Conservation (phyloP, 805 yeast genomes). For the Cyberlindnera petersonii region DNA sequence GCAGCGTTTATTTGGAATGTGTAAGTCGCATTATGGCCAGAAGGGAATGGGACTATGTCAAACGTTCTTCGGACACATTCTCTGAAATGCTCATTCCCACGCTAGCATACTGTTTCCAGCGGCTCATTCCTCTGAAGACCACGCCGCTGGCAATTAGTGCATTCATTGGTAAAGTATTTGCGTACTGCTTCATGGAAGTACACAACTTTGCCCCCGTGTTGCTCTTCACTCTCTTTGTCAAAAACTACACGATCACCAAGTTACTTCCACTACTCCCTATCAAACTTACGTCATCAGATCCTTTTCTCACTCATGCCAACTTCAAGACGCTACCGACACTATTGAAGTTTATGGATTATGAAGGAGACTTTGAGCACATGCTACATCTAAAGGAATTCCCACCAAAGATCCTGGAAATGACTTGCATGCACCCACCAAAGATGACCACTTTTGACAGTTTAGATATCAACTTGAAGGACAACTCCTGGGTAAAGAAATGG, state of each 20-base stretch:
- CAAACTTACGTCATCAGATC: not conserved
- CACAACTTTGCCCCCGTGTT: slow-evolving; percentile 49
- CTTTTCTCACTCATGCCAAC: not conserved
- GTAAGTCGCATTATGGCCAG: slow-evolving; percentile 14
- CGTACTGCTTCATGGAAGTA: slow-evolving; percentile 46
- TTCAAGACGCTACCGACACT: slow-evolving; percentile 13
- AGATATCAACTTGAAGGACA: slow-evolving; percentile 47
- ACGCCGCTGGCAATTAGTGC: slow-evolving; percentile 28
- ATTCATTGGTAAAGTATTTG: slow-evolving; percentile 61
- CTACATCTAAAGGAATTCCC: slow-evolving; percentile 4
- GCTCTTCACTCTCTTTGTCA: slow-evolving; percentile 52
- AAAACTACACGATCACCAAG: slow-evolving; percentile 40
- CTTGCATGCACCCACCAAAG: slow-evolving; percentile 38
- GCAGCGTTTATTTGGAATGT: slow-evolving; percentile 17
- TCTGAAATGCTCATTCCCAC: slow-evolving; percentile 6
- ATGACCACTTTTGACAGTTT: slow-evolving; percentile 30
- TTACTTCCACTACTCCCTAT: slow-evolving; percentile 6
- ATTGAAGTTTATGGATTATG: slow-evolving; percentile 12
- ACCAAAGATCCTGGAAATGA: slow-evolving; percentile 32
- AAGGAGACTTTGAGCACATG: slow-evolving; percentile 17
- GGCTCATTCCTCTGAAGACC: slow-evolving; percentile 17
- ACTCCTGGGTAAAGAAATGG: slow-evolving; percentile 60
- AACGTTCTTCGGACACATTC: slow-evolving; percentile 2
- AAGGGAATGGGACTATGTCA: slow-evolving; percentile 12
- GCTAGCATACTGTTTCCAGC: slow-evolving; percentile 15